Base-by-base conservation (phyloP, 2,329 filamentous ascomycete genomes). In the Cadophora gregata region DNA sequence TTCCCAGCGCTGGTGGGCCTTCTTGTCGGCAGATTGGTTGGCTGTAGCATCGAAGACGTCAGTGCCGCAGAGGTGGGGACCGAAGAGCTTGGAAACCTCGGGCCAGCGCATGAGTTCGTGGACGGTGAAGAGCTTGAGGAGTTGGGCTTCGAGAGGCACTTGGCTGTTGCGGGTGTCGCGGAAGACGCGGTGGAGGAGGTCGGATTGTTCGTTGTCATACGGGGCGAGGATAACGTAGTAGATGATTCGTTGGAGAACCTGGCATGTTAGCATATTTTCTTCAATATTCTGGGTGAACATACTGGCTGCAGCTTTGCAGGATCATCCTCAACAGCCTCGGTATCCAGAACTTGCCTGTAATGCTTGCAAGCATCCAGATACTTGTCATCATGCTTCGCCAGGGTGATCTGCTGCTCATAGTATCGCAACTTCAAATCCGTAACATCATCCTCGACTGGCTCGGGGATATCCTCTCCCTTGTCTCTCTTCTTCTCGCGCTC, bases 71-170 rank as follows among this genome's bases (percentile, higher is more conserved):
- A 99, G 86, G 76, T 97, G 93, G 27, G 92, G 90, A 2, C 94
- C 94, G 74, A 96, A 99, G 69, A 91, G 88, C 80, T 95, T 89
- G 38, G 94, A 87, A 45, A 99, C 93, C 78, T 96, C 90, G 12
- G 96, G 95, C 96, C 96, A 99, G 78, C 95, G 91, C 96, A 99
- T 99, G 70, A 99, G 85, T 82, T 99, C 96, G 72, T 92, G 92
- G 5, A 97, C 89, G 33, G 96, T 99, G 81, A 99, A 99, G 67
- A 96, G 88, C 81, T 96, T 96, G 66, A 99, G 86, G 9, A 99
- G 87, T 75, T 94, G 89, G 33, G 93, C 90, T 71, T 98, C 95
- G 64, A 89, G 85, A 4, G 92, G 82, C 2, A 98, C 88, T 77
- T 91, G 87, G 12, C 88, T 81, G 78, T 94, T 94, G 70, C 96